phyloP scores from a whole-genome alignment of 345 rosid genomes.

The Salix viminalis region DNA sequence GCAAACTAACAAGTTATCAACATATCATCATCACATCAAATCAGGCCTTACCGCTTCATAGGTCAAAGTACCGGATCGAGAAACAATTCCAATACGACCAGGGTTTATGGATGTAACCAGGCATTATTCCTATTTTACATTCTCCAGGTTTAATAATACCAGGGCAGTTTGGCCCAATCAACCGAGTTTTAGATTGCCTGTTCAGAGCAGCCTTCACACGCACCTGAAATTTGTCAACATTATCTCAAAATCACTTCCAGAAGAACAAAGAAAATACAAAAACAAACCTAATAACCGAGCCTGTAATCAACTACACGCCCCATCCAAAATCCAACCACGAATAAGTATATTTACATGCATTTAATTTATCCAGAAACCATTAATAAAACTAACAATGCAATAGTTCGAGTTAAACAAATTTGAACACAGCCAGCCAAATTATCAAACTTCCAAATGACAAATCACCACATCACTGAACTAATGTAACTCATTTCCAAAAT shows the following conservation, averaged over 20 bases:
- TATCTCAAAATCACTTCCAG: neutral
- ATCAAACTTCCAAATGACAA: neutral
- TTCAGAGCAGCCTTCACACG: constrained; percentile 89
- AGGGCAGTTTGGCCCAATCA: constrained; percentile 97
- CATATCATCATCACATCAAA: neutral
- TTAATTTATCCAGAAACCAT: neutral
- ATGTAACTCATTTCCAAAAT: neutral
- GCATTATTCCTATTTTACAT: constrained; percentile 94
- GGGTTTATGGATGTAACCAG: constrained; percentile 96
- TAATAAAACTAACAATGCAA: neutral
- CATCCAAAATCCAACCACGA: neutral
- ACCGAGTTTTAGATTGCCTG: constrained; percentile 76
- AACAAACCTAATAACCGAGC: neutral
- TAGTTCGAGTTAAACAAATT: too few species aligned
- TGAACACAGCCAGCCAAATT: neutral
- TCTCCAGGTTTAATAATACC: constrained; percentile 94
- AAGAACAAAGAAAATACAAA: neutral
- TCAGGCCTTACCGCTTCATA: constrained; percentile 84
- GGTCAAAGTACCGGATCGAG: constrained; percentile 95
- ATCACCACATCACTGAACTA: neutral
- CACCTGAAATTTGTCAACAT: constrained; percentile 44
- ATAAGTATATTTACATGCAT: neutral
- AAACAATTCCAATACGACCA: constrained; percentile 91
- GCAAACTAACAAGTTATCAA: neutral
- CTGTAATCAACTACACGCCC: neutral